Percentiles rank a stretch among this genome's conserved stretches.
Conservation (phyloP, 2,329 filamentous ascomycete genomes). For the Berkeleyomyces basicola region DNA sequence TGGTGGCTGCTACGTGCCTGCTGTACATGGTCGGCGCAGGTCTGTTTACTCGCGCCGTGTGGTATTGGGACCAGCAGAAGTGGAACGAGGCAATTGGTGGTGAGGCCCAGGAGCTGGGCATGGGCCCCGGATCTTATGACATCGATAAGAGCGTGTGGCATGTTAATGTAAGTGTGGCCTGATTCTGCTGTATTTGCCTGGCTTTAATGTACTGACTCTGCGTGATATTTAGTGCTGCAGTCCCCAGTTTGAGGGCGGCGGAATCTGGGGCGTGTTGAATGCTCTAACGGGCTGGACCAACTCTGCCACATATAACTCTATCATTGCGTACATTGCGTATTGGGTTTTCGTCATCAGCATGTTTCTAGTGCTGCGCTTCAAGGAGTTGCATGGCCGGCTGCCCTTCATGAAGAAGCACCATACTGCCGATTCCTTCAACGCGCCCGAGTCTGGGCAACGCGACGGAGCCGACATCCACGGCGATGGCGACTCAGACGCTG, state of each 20-base stretch:
- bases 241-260: conserved; percentile 52
- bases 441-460: not conserved
- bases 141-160: conserved; percentile 69
- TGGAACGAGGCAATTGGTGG: conserved; percentile 52
- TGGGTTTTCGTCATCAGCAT: conserved; percentile 55
- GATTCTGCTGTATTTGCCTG: not conserved
- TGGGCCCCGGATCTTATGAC: conserved; percentile 61
- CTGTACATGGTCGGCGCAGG: conserved; percentile 73
- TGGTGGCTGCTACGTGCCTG: conserved; percentile 68
- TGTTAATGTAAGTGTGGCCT: conserved; percentile 46
- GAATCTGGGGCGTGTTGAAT: conserved; percentile 79
- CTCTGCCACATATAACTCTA: conserved; percentile 72
- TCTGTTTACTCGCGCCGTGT: conserved; percentile 61
- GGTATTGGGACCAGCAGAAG: conserved; percentile 53
- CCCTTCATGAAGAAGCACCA: conserved; percentile 10
- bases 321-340: conserved; percentile 77
- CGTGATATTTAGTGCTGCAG: conserved; percentile 50
- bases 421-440: not conserved
- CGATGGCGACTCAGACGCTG: not conserved
- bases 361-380: conserved; percentile 49
- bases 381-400: conserved; percentile 29
- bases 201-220: not conserved
- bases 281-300: conserved; percentile 77
- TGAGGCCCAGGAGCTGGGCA: conserved; percentile 31
- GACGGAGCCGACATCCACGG: not conserved